phyloP scores from a whole-genome alignment of 2,329 filamentous ascomycete genomes.

The Calycina herbarum region DNA sequence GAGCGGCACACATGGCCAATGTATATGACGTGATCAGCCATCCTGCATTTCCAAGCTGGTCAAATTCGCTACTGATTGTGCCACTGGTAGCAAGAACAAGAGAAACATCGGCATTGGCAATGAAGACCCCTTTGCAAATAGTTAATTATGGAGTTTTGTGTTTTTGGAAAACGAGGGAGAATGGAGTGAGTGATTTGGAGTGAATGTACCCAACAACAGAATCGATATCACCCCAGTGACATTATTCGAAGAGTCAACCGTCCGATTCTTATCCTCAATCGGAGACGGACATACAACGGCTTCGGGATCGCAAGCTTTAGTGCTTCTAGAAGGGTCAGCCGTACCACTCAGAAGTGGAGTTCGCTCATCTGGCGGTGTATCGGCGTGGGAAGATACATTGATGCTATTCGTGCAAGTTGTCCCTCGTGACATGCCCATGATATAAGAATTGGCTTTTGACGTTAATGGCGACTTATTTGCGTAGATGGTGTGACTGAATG shows the following conservation, averaged over 20 bases:
- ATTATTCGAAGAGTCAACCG: slow-evolving; percentile 3
- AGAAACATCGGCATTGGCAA: slow-evolving; percentile 64
- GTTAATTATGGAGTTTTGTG: slow-evolving; percentile 7
- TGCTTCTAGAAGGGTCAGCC: background rate
- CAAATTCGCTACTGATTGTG: slow-evolving; percentile 61
- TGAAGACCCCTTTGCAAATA: slow-evolving; percentile 64
- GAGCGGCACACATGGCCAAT: slow-evolving; percentile 50
- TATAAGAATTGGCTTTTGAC: background rate
- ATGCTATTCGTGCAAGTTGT: background rate
- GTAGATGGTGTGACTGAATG: background rate
- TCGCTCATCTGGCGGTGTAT: background rate
- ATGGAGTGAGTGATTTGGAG: background rate
- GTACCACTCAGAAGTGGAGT: slow-evolving; percentile 8
- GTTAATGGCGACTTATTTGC: background rate
- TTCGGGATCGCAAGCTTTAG: slow-evolving; percentile 1
- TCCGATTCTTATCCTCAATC: background rate
- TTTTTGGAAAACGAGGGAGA: background rate
- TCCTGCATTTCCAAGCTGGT: slow-evolving; percentile 54
- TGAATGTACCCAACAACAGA: slow-evolving; percentile 21
- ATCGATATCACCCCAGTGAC: slow-evolving; percentile 26
- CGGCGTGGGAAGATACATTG: background rate
- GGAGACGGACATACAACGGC: background rate
- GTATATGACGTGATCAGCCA: slow-evolving; percentile 56
- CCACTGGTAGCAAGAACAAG: slow-evolving; percentile 67
- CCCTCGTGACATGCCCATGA: background rate